Conservation (phyloP, 73 alveolate genomes). For the Paraurostyla sp. region DNA sequence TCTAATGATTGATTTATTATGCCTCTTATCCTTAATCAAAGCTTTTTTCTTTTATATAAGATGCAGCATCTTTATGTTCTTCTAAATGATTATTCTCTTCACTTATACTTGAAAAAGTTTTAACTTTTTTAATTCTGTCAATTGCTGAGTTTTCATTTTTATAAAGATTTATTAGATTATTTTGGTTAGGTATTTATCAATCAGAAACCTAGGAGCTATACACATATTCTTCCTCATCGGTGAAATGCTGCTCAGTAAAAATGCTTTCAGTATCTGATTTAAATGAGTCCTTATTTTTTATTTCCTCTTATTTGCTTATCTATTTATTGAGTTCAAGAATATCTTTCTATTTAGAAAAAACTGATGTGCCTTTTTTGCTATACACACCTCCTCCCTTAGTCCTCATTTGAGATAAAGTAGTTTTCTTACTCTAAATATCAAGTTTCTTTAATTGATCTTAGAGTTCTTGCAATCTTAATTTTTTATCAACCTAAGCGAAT, state of each 20-base stretch:
- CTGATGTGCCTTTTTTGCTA: neutral
- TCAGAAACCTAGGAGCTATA: neutral
- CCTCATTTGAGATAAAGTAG: neutral
- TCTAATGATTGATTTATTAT: too few species aligned
- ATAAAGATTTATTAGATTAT: neutral
- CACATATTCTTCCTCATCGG: neutral
- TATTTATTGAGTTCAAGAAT: too few species aligned
- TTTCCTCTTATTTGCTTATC: neutral
- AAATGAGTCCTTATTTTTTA: neutral
- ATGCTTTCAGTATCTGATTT: neutral
- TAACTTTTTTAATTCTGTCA: neutral
- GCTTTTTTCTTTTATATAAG: neutral
- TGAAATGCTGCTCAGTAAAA: neutral
- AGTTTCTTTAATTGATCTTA: neutral
- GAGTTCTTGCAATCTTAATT: conserved; percentile 18
- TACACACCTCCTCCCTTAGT: conserved; percentile 10
- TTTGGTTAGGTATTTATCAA: neutral
- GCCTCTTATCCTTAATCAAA: neutral
- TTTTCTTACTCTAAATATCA: conserved; percentile 1
- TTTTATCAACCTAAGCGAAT: conserved; percentile 43
- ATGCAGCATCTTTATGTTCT: neutral
- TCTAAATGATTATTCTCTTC: too few species aligned
- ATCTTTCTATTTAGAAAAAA: neutral
- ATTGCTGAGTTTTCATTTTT: neutral
- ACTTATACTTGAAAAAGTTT: neutral